phyloP scores from a whole-genome alignment of 768 basidiomycete species.

The Favolaschia claudopus region DNA sequence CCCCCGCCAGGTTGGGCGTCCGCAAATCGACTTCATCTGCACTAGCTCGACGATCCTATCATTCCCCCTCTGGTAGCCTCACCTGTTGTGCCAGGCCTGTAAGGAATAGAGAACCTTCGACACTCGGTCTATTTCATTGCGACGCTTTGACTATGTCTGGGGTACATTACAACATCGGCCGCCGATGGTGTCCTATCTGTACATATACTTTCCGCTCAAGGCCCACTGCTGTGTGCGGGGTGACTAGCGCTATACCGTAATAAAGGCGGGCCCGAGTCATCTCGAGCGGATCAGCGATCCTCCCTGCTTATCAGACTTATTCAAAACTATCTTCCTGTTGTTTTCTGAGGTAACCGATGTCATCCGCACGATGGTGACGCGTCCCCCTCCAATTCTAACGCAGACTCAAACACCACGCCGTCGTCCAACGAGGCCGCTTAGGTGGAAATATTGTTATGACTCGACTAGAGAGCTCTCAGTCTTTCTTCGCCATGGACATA shows the following conservation, averaged over 20 bases:
- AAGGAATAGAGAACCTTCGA: too few relatives aligned
- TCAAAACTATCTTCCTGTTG: too few relatives aligned
- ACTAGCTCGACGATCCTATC: slow-evolving; percentile 19
- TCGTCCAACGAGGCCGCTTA: slow-evolving; percentile 20
- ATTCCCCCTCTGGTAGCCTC: slow-evolving; percentile 16
- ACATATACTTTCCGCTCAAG: slow-evolving; percentile 20
- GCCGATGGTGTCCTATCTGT: slow-evolving; percentile 2
- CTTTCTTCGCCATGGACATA: slow-evolving; percentile 7
- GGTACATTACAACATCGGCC: slow-evolving; percentile 10
- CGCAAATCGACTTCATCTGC: slow-evolving; percentile 18
- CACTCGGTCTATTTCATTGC: slow-evolving; percentile 3
- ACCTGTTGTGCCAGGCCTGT: slow-evolving; percentile 25
- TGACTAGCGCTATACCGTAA: slow-evolving; percentile 21
- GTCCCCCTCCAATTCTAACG: slow-evolving; percentile 9
- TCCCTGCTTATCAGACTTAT: slow-evolving; percentile 18
- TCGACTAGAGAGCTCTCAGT: background rate
- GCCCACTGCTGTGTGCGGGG: slow-evolving; percentile 18
- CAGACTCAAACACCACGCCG: background rate
- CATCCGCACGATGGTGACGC: slow-evolving; percentile 16
- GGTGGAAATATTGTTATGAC: slow-evolving; percentile 11
- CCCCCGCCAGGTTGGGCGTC: background rate
- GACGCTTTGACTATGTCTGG: background rate
- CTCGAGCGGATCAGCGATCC: slow-evolving; percentile 12
- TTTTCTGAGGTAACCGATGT: slow-evolving; percentile 21
- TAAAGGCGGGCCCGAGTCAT: slow-evolving; percentile 15